phyloP scores from a whole-genome alignment of 208 protist species.

The Leishmania guyanensis region DNA sequence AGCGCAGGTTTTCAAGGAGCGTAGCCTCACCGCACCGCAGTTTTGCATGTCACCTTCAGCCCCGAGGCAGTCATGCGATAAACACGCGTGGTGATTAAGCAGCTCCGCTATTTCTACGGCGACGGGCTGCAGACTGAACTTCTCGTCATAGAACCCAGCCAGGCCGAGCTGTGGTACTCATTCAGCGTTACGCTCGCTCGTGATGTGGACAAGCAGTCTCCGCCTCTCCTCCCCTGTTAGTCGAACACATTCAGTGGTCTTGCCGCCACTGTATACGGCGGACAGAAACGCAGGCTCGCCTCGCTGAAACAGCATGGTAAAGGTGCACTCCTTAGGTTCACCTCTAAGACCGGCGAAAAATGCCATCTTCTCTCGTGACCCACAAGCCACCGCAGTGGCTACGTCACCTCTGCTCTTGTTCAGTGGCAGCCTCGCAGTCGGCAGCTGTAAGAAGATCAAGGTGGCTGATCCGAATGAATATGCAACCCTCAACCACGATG shows the following conservation, averaged over 20 bases:
- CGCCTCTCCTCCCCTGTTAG: slow-evolving; percentile 80
- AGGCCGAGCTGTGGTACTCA: slow-evolving; percentile 59
- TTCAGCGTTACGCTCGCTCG: slow-evolving; percentile 66
- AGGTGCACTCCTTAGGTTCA: slow-evolving; percentile 68
- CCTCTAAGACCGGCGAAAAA: slow-evolving; percentile 69
- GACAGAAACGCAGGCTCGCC: slow-evolving; percentile 48
- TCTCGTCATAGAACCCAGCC: slow-evolving; percentile 67
- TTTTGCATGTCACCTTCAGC: slow-evolving; percentile 59
- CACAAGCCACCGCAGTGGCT: not conserved
- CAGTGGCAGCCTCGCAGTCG: slow-evolving; percentile 40
- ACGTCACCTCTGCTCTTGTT: slow-evolving; percentile 42
- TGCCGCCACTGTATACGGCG: slow-evolving; percentile 45
- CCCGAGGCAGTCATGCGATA: slow-evolving; percentile 82
- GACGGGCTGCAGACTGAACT: slow-evolving; percentile 93
- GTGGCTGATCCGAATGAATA: slow-evolving; percentile 95
- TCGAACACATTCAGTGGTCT: slow-evolving; percentile 57
- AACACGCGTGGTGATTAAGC: slow-evolving; percentile 82
- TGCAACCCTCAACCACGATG: slow-evolving; percentile 92
- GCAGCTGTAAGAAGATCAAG: slow-evolving; percentile 97
- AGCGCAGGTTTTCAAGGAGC: slow-evolving; percentile 99
- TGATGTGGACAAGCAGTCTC: slow-evolving; percentile 48
- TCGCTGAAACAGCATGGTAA: slow-evolving; percentile 51
- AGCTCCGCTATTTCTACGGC: slow-evolving; percentile 91
- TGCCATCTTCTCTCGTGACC: slow-evolving; percentile 53
- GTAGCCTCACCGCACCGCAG: slow-evolving; percentile 91